A percentile compares a stretch with the other conserved stretches of the same genome.
phyloP scores from a whole-genome alignment of 1,139 yeast genomes.

The Groenewaldozyma auringiensis region DNA sequence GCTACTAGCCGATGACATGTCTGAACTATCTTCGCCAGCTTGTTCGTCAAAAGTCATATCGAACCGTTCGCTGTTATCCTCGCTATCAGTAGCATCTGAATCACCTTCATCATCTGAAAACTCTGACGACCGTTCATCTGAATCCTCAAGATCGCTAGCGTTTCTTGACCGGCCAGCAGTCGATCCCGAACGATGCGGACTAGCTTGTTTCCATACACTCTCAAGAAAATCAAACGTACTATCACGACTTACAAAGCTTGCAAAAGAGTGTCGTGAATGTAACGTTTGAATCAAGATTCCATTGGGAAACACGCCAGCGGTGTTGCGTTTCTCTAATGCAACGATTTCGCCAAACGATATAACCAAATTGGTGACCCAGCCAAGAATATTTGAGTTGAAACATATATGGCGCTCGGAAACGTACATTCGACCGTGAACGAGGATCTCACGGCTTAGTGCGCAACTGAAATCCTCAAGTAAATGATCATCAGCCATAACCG shows the following conservation, averaged over 20 bases:
- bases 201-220: conserved; percentile 32
- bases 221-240: conserved; percentile 59
- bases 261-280: conserved; percentile 63
- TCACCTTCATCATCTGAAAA: conserved; percentile 14
- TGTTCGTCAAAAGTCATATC: conserved; percentile 10
- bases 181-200: conserved; percentile 30
- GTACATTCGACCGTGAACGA: conserved; percentile 86
- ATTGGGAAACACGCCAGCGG: conserved; percentile 88
- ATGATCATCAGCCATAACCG: conserved; percentile 62
- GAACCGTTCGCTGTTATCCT: conserved; percentile 8
- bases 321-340: conserved; percentile 66
- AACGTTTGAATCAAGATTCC: conserved; percentile 71
- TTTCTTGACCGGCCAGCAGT: neutral
- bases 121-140: conserved; percentile 10
- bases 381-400: conserved; percentile 85
- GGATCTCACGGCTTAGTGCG: conserved; percentile 79
- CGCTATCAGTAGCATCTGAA: conserved; percentile 18
- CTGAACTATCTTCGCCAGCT: conserved; percentile 13
- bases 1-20: conserved; percentile 4
- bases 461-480: conserved; percentile 81
- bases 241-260: conserved; percentile 81
- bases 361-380: conserved; percentile 82
- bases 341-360: conserved; percentile 67
- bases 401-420: conserved; percentile 75
- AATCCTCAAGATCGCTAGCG: conserved; percentile 4